phyloP scores from a whole-genome alignment of 768 basidiomycete genomes.

The Cystobasidium ongulense region DNA sequence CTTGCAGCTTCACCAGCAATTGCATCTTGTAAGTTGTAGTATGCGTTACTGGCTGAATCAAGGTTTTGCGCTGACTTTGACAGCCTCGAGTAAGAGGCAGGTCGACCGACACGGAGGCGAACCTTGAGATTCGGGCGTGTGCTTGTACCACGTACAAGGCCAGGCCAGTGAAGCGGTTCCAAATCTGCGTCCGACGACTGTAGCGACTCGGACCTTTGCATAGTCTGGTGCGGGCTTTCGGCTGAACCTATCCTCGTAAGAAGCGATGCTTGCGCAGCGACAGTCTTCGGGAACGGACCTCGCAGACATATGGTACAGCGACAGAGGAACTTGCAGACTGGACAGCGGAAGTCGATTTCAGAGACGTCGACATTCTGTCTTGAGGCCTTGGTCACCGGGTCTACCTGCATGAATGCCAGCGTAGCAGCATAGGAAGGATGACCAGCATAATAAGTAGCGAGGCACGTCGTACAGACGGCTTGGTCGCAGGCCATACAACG shows the following conservation, averaged over 20 bases:
- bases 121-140: background rate
- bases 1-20: background rate
- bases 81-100: background rate
- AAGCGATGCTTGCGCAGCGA: background rate
- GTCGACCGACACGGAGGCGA: background rate
- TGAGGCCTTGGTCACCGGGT: background rate
- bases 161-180: background rate
- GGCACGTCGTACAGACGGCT: background rate
- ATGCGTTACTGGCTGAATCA: background rate
- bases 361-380: background rate
- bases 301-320: slow-evolving; percentile 10
- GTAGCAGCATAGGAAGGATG: background rate
- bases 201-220: background rate
- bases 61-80: background rate
- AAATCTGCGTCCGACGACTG: background rate
- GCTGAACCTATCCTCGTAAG: background rate
- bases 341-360: slow-evolving; percentile 18
- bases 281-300: background rate
- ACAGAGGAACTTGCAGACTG: slow-evolving; percentile 23
- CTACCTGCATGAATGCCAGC: background rate
- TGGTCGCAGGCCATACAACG: slow-evolving; percentile 12
- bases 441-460: background rate
- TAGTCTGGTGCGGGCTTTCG: background rate
- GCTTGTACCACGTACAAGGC: background rate
- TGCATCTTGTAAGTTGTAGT: background rate